Percentiles rank a stretch among this genome's conserved stretches.
These are phyloP conservation scores for Pachysolen tannophilus DNA, from an alignment of 805 yeast species.

Conservation along the genomic window DNA sequence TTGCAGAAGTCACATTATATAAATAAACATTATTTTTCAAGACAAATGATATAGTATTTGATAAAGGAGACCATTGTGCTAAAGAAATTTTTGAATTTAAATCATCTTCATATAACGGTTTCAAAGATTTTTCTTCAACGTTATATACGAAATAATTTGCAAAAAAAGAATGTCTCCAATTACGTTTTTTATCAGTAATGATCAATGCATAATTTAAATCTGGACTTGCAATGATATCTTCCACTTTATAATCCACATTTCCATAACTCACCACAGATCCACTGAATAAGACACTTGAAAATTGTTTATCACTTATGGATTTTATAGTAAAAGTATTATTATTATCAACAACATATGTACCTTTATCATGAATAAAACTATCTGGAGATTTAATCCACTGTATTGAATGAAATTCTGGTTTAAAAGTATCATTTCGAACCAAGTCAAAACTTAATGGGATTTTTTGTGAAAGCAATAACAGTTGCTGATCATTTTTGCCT, in stretches of 20 bases:
- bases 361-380: constrained; percentile 47
- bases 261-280: constrained; percentile 37
- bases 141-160: constrained; percentile 17
- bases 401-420: constrained; percentile 42
- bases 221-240: constrained; percentile 56
- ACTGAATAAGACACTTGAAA: constrained; percentile 38
- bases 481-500: too few species aligned
- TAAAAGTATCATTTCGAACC: constrained; percentile 48
- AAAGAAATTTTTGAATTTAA: constrained; percentile 27
- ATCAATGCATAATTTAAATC: constrained; percentile 51
- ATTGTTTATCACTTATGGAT: constrained; percentile 37
- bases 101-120: constrained; percentile 18
- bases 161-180: constrained; percentile 46
- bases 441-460: constrained; percentile 30
- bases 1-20: constrained; percentile 25
- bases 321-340: constrained; percentile 46
- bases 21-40: constrained; percentile 62
- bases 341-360: constrained; percentile 51
- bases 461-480: too few species aligned
- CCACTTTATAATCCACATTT: constrained; percentile 36
- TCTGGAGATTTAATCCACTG: constrained; percentile 63
- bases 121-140: constrained; percentile 11
- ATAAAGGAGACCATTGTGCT: constrained; percentile 72
- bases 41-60: constrained; percentile 58
- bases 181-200: constrained; percentile 51